Evolutionary conservation across 2,329 filamentous ascomycete species (phyloP), one percentile per base, ranked within the genome.

Genomic region (Dactylonectria estremocensis): DNA sequence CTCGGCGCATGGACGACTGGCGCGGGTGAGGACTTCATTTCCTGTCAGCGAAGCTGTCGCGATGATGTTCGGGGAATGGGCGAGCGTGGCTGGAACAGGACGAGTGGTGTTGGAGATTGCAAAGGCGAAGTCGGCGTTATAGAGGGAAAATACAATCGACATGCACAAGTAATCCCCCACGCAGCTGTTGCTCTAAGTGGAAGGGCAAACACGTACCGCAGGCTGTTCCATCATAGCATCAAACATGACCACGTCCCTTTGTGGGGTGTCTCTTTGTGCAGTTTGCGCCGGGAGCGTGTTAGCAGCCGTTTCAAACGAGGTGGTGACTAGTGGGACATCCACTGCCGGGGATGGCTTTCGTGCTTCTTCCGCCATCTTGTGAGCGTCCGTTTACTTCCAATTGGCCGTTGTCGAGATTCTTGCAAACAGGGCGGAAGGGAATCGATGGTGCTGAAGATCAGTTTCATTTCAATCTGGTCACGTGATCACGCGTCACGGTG

Each of bases 161-260:
- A 31, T n/a, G n/a, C 10, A 18, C n/a, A 31, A n/a, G 7, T 43
- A n/a, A 9, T 13, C 50, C 14, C 20, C 11, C 50, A 14, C 13
- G 55, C 33, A 59, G n/a, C n/a, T 16, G 18, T 50, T 13, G 28
- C 28, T 20, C n/a, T 37, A 49, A 54, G 49, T 20, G 56, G 33
- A 22, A 33, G 20, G 61, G 22, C 22, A 67, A 61, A 60, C 31
- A 67, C 80, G 56, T 80, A 85, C 83, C 33, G 80, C 78, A 69
- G 80, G 77, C 58, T 83, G 81, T 28, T 86, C 84, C 28, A 72
- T 69, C 48, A 79, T 78, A 37, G 77, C 82, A 72, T 86, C 85
- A 10, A 79, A 76, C 85, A 86, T 86, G 2, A 80, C 69, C 40
- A 84, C 70, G 67, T 86, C 84, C 67, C 77, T 81, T 28, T 75